phyloP scores from a whole-genome alignment of 2,329 filamentous ascomycete genomes.

The Aspergillus sp. region DNA sequence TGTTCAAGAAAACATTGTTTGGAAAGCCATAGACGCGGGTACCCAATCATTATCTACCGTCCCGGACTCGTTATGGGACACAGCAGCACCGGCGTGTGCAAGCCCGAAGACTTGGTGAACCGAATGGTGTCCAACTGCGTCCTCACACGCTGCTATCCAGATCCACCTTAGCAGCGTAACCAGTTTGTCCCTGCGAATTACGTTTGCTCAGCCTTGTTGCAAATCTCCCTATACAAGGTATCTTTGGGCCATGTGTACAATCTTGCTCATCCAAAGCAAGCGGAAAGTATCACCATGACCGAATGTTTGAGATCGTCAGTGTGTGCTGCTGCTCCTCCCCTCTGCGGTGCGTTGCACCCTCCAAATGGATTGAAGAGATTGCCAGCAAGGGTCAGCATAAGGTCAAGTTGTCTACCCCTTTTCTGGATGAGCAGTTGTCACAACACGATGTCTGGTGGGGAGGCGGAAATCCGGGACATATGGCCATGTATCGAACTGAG shows the following conservation, averaged over 20 bases:
- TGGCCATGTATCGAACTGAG: slow-evolving; percentile 1
- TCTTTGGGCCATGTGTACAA: slow-evolving; percentile 14
- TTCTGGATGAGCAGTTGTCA: slow-evolving; percentile 1
- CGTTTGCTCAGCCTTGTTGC: slow-evolving; percentile 8
- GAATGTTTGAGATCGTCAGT: neutral
- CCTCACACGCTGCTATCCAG: slow-evolving; percentile 9
- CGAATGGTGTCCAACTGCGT: slow-evolving; percentile 13
- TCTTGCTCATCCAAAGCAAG: slow-evolving; percentile 1
- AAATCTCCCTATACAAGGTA: slow-evolving; percentile 4
- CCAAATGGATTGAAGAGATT: slow-evolving; percentile 1
- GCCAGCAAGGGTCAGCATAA: neutral
- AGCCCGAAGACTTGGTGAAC: slow-evolving; percentile 10
- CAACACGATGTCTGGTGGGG: slow-evolving; percentile 2
- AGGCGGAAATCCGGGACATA: neutral
- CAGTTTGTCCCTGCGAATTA: slow-evolving; percentile 14
- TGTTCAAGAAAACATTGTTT: slow-evolving; percentile 14
- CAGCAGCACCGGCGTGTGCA: slow-evolving; percentile 10
- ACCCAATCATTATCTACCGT: slow-evolving; percentile 14
- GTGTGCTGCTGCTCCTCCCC: neutral
- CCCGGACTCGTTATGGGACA: slow-evolving; percentile 13
- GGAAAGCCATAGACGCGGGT: slow-evolving; percentile 12
- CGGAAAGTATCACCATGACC: neutral
- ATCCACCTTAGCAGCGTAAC: slow-evolving; percentile 3
- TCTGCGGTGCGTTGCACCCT: neutral
- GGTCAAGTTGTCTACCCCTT: neutral